phyloP scores from a whole-genome alignment of 2,329 filamentous ascomycete genomes.

The Thermoascus crustaceus region DNA sequence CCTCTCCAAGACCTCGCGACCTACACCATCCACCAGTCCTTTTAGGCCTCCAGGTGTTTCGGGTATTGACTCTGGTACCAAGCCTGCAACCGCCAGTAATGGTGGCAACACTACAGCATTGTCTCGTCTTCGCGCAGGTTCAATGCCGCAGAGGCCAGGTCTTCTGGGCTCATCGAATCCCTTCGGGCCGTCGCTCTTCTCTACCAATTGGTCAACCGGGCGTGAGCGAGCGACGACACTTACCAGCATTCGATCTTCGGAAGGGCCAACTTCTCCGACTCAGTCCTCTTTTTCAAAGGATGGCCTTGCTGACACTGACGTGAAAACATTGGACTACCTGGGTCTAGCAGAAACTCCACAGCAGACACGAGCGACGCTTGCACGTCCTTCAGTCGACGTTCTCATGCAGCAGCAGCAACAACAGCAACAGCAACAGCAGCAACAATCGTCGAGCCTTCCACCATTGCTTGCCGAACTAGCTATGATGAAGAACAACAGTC shows the following conservation, averaged over 20 bases:
- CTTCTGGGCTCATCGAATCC: constrained; percentile 55
- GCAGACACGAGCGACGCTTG: constrained; percentile 63
- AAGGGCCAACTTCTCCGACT: constrained; percentile 78
- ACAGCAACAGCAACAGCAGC: constrained; percentile 35
- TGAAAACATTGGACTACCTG: constrained; percentile 90
- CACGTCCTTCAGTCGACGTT: constrained; percentile 50
- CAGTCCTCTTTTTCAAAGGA: constrained; percentile 82
- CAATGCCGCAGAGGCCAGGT: constrained; percentile 81
- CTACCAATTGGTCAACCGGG: constrained; percentile 71
- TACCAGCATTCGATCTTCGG: constrained; percentile 79
- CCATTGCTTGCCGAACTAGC: constrained; percentile 68
- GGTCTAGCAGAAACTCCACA: constrained; percentile 91
- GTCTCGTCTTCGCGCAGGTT: constrained; percentile 81
- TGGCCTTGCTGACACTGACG: constrained; percentile 75
- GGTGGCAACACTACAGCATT: constrained; percentile 63
- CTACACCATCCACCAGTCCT: constrained; percentile 78
- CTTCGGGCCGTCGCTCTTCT: constrained; percentile 84
- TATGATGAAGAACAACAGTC: constrained; percentile 70
- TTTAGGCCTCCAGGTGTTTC: constrained; percentile 58
- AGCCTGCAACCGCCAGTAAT: constrained; percentile 35
- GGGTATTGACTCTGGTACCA: constrained; percentile 32
- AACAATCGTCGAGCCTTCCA: constrained; percentile 39
- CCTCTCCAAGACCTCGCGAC: constrained; percentile 70
- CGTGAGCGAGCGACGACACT: constrained; percentile 82
- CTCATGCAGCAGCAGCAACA: constrained; percentile 45